Percentiles rank a stretch among this genome's conserved stretches.
Evolutionary conservation across 2,329 filamentous ascomycete genomes (phyloP).

Genomic region (Teratosphaeria nubilosa): DNA sequence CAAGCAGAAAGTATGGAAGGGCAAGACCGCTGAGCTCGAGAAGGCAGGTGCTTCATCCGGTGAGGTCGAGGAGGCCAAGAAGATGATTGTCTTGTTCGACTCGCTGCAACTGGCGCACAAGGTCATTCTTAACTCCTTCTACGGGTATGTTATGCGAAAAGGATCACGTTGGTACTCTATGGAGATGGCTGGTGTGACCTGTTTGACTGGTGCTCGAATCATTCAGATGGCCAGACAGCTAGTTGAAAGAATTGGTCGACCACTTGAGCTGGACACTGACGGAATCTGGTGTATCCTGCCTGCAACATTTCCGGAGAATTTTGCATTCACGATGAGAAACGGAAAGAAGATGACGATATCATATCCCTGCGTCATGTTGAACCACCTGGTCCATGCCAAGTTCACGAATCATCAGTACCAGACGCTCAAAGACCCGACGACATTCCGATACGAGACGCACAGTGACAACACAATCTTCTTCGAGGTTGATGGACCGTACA

Average conservation of each 20-base stretch:
- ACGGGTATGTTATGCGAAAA: constrained; percentile 98
- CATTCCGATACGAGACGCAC: constrained; percentile 87
- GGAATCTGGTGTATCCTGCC: constrained; percentile 99
- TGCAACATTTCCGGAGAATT: constrained; percentile 92
- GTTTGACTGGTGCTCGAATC: constrained; percentile 88
- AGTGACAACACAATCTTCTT: constrained; percentile 99
- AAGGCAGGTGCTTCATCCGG: constrained; percentile 61
- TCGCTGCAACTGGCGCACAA: constrained; percentile 96
- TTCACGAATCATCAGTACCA: constrained; percentile 99
- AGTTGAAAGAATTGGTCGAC: constrained; percentile 85
- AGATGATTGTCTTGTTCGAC: constrained; percentile 96
- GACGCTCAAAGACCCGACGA: constrained; percentile 66
- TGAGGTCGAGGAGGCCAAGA: constrained; percentile 90
- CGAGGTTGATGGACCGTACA: constrained; percentile 96
- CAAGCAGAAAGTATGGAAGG: constrained; percentile 96
- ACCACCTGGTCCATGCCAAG: constrained; percentile 85
- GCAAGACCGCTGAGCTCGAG: constrained; percentile 81
- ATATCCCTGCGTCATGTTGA: constrained; percentile 98
- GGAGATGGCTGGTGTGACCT: constrained; percentile 98
- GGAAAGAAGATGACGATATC: constrained; percentile 96
- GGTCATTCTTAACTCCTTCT: constrained; percentile 98
- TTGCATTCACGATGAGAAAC: constrained; percentile 84
- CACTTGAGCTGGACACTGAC: constrained; percentile 90
- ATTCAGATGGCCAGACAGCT: constrained; percentile 93
- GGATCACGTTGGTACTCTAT: constrained; percentile 98